phyloP scores from a whole-genome alignment of 148 eudicot genomes.

The Rhododendron simsii region DNA sequence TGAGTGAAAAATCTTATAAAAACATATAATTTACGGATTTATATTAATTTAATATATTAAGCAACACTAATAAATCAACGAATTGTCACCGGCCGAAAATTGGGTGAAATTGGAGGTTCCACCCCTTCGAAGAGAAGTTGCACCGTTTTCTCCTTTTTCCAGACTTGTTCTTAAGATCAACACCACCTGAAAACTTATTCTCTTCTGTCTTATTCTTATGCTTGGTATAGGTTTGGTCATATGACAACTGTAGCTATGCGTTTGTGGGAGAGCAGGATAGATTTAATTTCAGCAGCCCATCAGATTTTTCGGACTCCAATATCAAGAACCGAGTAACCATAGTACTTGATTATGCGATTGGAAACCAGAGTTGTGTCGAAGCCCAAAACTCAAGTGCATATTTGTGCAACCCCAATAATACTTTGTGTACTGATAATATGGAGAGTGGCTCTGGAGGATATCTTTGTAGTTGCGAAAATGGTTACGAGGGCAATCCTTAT shows the following conservation, averaged over 20 bases:
- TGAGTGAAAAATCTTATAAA: too few species aligned
- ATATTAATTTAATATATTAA: too few species aligned
- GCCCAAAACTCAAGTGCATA: background rate
- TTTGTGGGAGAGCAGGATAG: conserved; percentile 13
- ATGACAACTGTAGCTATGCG: conserved; percentile 12
- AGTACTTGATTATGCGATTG: conserved; percentile 36
- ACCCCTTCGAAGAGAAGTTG: background rate
- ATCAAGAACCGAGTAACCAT: conserved; percentile 22
- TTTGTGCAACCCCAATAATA: conserved; percentile 17
- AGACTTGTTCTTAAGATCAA: background rate
- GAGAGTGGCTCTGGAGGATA: conserved; percentile 20
- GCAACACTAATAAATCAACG: too few species aligned
- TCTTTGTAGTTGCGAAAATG: conserved; percentile 23
- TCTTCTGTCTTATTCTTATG: background rate
- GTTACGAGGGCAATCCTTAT: conserved; percentile 28
- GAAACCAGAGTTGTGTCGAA: conserved; percentile 22
- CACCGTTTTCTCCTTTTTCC: background rate
- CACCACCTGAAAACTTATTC: too few species aligned
- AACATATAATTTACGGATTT: too few species aligned
- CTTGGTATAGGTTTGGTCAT: background rate
- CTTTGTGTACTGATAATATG: conserved; percentile 10
- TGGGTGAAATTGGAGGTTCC: too few species aligned
- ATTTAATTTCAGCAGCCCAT: conserved; percentile 1
- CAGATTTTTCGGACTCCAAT: conserved; percentile 5
- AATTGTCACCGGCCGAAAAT: too few species aligned